A percentile compares a stretch with the other conserved stretches of the same genome.
phyloP scores from a whole-genome alignment of 805 yeast genomes.

The Hanseniaspora meyeri region DNA sequence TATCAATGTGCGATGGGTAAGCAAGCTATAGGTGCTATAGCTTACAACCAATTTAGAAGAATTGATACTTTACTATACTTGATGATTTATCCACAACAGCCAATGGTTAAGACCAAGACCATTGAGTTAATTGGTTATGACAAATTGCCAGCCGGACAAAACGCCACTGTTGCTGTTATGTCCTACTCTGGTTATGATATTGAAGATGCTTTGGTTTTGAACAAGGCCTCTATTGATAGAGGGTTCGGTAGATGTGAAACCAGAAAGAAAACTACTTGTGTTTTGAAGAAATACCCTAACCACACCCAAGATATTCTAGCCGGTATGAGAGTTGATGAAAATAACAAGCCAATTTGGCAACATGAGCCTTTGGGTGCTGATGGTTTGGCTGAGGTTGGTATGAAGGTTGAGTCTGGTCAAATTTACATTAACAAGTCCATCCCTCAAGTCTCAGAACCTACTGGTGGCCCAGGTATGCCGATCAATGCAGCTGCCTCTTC shows the following conservation, averaged over 20 bases:
- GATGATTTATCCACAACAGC: constrained; percentile 99
- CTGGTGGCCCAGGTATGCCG: background rate
- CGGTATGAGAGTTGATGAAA: constrained; percentile 80
- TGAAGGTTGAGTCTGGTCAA: constrained; percentile 80
- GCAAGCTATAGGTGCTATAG: constrained; percentile 99
- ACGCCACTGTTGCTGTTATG: constrained; percentile 98
- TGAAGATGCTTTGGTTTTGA: constrained; percentile 93
- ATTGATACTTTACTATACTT: constrained; percentile 86
- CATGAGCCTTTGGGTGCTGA: constrained; percentile 84
- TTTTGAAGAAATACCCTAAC: constrained; percentile 81
- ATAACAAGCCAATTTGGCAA: constrained; percentile 70
- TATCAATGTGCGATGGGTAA: constrained; percentile 94
- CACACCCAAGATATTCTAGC: constrained; percentile 84
- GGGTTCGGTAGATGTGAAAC: constrained; percentile 98
- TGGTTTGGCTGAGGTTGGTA: constrained; percentile 94
- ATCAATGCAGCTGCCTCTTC: constrained; percentile 14
- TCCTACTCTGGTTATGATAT: constrained; percentile 98
- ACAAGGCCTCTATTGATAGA: constrained; percentile 85
- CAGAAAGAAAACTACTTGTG: constrained; percentile 78
- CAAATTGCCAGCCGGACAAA: constrained; percentile 96
- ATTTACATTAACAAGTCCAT: constrained; percentile 87
- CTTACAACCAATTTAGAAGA: constrained; percentile 89
- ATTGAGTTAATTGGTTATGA: constrained; percentile 92
- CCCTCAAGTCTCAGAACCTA: constrained; percentile 33
- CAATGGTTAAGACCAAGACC: constrained; percentile 96